Percentiles rank a stretch among this genome's conserved stretches.
Evolutionary conservation across 345 rosid genomes (phyloP).

Genomic region (Eucalyptus virginea): DNA sequence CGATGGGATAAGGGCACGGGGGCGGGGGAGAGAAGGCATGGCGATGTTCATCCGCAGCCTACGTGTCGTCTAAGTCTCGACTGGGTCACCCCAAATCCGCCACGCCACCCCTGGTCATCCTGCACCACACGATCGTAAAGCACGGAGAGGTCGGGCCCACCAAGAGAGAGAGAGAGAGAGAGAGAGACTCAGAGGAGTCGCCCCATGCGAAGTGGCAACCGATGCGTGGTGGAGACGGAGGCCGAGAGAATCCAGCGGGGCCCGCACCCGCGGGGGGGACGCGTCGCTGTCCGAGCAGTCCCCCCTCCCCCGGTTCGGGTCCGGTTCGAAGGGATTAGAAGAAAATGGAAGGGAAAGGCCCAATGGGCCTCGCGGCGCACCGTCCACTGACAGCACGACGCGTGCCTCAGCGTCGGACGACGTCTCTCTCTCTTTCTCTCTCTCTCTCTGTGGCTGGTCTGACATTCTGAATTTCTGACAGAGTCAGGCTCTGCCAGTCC

Average conservation of each 20-base stretch:
- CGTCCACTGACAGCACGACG: neutral
- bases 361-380: neutral
- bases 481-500: neutral
- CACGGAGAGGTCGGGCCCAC: neutral
- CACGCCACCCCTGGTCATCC: neutral
- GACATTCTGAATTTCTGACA: neutral
- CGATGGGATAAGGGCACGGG: neutral
- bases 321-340: neutral
- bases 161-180: neutral
- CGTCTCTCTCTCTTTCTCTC: too few species aligned
- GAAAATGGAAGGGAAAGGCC: neutral
- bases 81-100: neutral
- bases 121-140: neutral
- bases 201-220: neutral
- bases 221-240: neutral
- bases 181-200: neutral
- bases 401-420: neutral
- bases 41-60: neutral
- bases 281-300: neutral
- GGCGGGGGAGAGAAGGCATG: too few species aligned
- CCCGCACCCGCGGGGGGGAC: neutral
- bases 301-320: neutral
- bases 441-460: neutral
- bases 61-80: neutral
- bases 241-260: neutral